These are phyloP conservation scores for Raphanus raphanistrum DNA, from an alignment of 345 rosid genomes.

Conservation along the genomic window DNA sequence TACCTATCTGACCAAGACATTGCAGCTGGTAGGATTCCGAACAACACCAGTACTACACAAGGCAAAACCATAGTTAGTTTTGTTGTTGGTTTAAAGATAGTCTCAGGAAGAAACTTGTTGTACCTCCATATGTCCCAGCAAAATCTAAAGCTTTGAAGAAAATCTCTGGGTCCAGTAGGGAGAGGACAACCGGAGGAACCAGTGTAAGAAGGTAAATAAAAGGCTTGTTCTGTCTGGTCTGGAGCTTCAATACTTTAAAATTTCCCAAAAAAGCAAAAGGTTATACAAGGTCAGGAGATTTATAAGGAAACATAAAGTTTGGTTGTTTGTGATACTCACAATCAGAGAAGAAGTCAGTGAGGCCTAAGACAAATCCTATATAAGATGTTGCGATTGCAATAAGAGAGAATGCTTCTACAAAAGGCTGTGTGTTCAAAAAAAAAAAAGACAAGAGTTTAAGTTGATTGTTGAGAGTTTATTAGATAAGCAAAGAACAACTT, in stretches of 20 bases:
- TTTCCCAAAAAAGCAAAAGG: neutral
- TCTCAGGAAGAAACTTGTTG: slow-evolving; percentile 10
- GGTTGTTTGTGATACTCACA: slow-evolving; percentile 50
- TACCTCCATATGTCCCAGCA: slow-evolving; percentile 97
- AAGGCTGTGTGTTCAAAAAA: slow-evolving; percentile 58
- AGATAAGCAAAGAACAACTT: slow-evolving; percentile 4
- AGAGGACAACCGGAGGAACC: slow-evolving; percentile 69
- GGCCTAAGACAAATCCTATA: slow-evolving; percentile 86
- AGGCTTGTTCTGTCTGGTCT: slow-evolving; percentile 58
- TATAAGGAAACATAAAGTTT: neutral
- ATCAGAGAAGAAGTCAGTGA: slow-evolving; percentile 84
- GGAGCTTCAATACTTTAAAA: slow-evolving; percentile 69
- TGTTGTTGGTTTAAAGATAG: neutral
- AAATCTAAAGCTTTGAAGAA: slow-evolving; percentile 93
- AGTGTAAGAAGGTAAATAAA: slow-evolving; percentile 68
- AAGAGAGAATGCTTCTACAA: slow-evolving; percentile 74
- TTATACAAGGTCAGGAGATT: neutral
- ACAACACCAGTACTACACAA: slow-evolving; percentile 62
- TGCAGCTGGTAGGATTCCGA: slow-evolving; percentile 87
- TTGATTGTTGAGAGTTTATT: slow-evolving; percentile 4
- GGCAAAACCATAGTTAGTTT: neutral
- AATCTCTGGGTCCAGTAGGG: slow-evolving; percentile 84
- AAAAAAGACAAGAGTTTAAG: slow-evolving; percentile 21
- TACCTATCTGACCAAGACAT: slow-evolving; percentile 96
- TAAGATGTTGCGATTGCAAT: slow-evolving; percentile 91